These are phyloP conservation scores for Hemileccinum rubropunctum DNA, from an alignment of 768 basidiomycete genomes.

Conservation along the genomic window DNA sequence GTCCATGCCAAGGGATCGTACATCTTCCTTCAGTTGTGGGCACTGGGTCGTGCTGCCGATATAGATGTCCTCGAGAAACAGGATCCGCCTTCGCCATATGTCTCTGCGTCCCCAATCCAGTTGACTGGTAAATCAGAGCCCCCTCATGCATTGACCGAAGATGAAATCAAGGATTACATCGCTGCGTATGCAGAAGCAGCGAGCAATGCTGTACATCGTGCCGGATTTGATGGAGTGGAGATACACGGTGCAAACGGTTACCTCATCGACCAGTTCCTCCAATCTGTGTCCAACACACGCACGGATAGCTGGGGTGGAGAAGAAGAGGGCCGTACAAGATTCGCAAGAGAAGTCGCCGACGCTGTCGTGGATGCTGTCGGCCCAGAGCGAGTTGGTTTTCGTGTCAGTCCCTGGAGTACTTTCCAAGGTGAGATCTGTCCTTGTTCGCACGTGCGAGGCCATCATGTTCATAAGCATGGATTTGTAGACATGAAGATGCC, in stretches of 20 bases:
- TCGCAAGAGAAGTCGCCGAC: constrained; percentile 42
- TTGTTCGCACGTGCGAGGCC: too few species aligned
- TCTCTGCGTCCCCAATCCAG: too few species aligned
- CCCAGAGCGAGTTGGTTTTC: constrained; percentile 38
- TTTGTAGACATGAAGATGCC: constrained; percentile 34
- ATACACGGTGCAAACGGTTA: not conserved
- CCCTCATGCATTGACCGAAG: too few species aligned
- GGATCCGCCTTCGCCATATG: too few species aligned
- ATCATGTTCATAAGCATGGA: too few species aligned
- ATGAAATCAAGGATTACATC: too few species aligned
- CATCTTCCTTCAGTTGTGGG: too few species aligned
- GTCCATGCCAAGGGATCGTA: too few species aligned
- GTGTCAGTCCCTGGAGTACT: constrained; percentile 41
- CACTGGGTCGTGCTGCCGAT: too few species aligned
- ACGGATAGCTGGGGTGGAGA: constrained; percentile 54
- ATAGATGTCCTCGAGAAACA: too few species aligned
- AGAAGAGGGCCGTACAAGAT: constrained; percentile 44
- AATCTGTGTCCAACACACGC: not conserved
- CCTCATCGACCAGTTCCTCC: not conserved
- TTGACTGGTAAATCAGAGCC: too few species aligned
- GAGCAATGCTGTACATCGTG: not conserved
- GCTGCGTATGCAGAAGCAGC: too few species aligned
- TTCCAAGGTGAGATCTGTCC: constrained; percentile 34
- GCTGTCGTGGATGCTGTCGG: constrained; percentile 43
- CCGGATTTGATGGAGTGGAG: not conserved